Percentiles rank a stretch among this genome's conserved stretches.
phyloP scores from a whole-genome alignment of 2,329 filamentous ascomycete species.

The Aspergillus versicolor region DNA sequence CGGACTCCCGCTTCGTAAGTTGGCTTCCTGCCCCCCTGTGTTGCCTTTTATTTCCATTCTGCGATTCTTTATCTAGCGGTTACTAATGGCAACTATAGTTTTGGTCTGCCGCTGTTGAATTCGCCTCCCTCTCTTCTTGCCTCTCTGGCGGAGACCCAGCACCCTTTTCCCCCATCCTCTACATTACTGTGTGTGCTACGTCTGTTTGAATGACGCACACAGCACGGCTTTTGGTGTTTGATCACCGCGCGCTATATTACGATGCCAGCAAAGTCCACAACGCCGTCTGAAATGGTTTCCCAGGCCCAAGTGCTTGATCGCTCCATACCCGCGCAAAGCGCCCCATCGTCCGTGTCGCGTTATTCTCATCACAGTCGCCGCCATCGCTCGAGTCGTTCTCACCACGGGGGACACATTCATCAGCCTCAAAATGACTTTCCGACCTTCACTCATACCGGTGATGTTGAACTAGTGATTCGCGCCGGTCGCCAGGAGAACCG shows the following conservation, averaged over 20 bases:
- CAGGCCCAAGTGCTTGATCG: constrained; percentile 50
- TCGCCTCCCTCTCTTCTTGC: constrained; percentile 2
- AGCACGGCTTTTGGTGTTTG: constrained; percentile 14
- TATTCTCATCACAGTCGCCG: constrained; percentile 59
- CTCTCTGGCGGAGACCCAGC: background rate
- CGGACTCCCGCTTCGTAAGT: constrained; percentile 4
- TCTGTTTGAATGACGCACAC: constrained; percentile 18
- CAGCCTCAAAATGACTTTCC: constrained; percentile 87
- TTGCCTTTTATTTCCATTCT: background rate
- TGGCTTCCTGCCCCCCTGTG: background rate
- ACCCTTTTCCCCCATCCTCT: background rate
- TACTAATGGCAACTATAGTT: constrained; percentile 3
- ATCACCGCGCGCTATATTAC: constrained; percentile 16
- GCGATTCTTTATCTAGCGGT: background rate
- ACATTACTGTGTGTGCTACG: constrained; percentile 3
- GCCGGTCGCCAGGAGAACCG: constrained; percentile 70
- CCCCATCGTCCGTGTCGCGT: constrained; percentile 64
- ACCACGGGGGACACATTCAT: constrained; percentile 69
- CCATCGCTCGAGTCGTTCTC: constrained; percentile 77
- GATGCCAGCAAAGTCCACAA: constrained; percentile 21
- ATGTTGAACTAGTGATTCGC: constrained; percentile 83
- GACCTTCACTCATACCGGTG: constrained; percentile 82
- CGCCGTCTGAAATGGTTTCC: constrained; percentile 34
- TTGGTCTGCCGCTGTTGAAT: constrained; percentile 5
- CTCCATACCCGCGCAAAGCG: constrained; percentile 59